Evolutionary conservation across 148 eudicot species (phyloP).

Genomic region (Cornus florida): DNA sequence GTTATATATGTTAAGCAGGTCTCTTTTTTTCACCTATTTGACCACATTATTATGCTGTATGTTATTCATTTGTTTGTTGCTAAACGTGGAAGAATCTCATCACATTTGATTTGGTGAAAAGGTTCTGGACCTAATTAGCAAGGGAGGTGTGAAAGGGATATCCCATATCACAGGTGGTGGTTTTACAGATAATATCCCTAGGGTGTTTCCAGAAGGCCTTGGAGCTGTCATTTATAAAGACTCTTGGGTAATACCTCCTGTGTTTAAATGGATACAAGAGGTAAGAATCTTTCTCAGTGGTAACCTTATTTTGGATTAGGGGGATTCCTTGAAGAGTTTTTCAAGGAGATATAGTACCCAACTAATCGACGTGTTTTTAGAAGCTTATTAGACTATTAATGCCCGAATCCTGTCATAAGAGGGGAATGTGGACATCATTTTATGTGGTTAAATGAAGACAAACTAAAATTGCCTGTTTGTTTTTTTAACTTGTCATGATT

Average conservation of each 20-base stretch:
- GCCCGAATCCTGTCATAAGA: neutral
- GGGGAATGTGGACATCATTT: neutral
- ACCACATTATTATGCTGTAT: neutral
- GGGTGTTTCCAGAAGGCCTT: slow-evolving; percentile 88
- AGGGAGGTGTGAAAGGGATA: slow-evolving; percentile 92
- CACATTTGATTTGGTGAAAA: slow-evolving; percentile 23
- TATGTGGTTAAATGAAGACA: neutral
- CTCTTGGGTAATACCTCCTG: slow-evolving; percentile 83
- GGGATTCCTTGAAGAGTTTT: neutral
- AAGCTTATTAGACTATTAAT: neutral
- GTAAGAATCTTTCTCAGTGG: slow-evolving; percentile 22
- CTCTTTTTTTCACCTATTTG: neutral
- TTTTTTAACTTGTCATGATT: neutral
- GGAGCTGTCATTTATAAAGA: slow-evolving; percentile 67
- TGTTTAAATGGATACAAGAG: slow-evolving; percentile 97
- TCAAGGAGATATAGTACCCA: no score
- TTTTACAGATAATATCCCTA: slow-evolving; percentile 91
- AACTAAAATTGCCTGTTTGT: neutral
- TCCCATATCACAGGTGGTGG: slow-evolving; percentile 98
- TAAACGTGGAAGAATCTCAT: neutral
- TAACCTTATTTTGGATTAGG: neutral
- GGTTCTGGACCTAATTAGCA: slow-evolving; percentile 83
- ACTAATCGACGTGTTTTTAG: neutral
- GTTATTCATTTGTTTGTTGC: slow-evolving; percentile 1
- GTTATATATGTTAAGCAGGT: slow-evolving; percentile 96